These are phyloP conservation scores for Cladobotryum protrusum DNA, from an alignment of 2,329 filamentous ascomycete genomes.

Conservation along the genomic window DNA sequence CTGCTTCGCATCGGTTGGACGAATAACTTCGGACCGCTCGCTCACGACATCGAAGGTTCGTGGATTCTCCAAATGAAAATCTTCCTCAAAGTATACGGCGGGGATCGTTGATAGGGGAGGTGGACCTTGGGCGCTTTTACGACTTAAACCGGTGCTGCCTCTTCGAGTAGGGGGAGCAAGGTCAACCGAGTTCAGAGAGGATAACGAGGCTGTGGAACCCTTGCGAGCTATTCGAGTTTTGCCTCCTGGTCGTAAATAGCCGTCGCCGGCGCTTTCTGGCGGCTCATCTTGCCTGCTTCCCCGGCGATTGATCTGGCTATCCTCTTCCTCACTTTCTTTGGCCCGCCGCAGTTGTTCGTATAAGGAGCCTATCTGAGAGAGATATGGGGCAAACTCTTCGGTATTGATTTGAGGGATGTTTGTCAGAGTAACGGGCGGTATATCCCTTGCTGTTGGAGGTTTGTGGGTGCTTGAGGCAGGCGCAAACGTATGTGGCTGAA, in stretches of 20 bases:
- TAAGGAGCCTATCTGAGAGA: constrained; percentile 76
- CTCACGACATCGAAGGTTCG: constrained; percentile 95
- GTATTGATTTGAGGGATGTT: constrained; percentile 79
- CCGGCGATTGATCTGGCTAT: constrained; percentile 33
- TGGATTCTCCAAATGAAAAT: constrained; percentile 93
- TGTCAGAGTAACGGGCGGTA: constrained; percentile 84
- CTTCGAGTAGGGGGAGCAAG: constrained; percentile 36
- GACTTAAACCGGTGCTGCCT: constrained; percentile 43
- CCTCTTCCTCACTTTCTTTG: constrained; percentile 69
- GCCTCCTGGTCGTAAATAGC: constrained; percentile 39
- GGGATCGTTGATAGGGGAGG: constrained; percentile 91
- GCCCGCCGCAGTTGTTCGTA: constrained; percentile 85
- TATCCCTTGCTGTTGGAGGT: constrained; percentile 79
- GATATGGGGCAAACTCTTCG: constrained; percentile 75
- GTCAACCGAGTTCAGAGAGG: constrained; percentile 46
- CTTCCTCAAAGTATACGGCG: constrained; percentile 86
- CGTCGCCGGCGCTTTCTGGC: constrained; percentile 34
- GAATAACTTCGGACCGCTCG: constrained; percentile 93
- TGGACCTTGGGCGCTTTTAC: constrained; percentile 61
- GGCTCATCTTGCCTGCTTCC: constrained; percentile 38
- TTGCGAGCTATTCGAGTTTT: constrained; percentile 24
- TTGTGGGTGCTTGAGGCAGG: constrained; percentile 67
- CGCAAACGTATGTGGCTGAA: constrained; percentile 70
- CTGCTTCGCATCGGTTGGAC: constrained; percentile 50
- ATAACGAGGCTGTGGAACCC: constrained; percentile 38